Conservation (phyloP, 2,329 filamentous ascomycete genomes). For the Nemania sp. region DNA sequence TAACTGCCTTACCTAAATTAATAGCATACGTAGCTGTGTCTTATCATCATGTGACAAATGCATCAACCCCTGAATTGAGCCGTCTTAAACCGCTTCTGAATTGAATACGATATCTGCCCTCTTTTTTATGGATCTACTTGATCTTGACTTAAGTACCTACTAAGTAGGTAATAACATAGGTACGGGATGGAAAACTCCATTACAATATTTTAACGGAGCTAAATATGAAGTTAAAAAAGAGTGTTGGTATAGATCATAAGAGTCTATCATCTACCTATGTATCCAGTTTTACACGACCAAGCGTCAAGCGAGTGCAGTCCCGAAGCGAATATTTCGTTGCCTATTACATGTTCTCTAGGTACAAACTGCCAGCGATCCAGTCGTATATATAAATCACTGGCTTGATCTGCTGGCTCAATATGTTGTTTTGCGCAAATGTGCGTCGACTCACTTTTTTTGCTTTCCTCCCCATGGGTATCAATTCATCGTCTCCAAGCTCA, state of each 20-base stretch:
- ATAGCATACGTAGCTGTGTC: background rate
- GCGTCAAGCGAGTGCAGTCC: constrained; percentile 9
- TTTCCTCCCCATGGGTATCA: constrained; percentile 34
- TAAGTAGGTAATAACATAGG: no score
- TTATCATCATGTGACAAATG: constrained; percentile 43
- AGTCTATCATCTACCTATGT: background rate
- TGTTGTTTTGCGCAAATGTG: constrained; percentile 21
- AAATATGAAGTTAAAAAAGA: background rate
- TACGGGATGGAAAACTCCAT: no score
- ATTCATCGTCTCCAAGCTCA: constrained; percentile 26
- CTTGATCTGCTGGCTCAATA: constrained; percentile 27
- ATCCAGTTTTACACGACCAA: background rate
- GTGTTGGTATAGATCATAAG: background rate
- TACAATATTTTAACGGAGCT: background rate
- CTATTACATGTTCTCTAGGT: constrained; percentile 49
- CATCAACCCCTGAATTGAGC: constrained; percentile 23
- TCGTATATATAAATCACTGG: constrained; percentile 21
- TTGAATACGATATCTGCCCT: no score
- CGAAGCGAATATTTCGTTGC: constrained; percentile 47
- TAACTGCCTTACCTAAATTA: background rate
- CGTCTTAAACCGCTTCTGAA: constrained; percentile 21
- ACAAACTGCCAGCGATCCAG: constrained; percentile 37
- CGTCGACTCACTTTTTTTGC: constrained; percentile 10
- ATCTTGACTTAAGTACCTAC: no score
- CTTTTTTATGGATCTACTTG: no score